Percentiles rank a stretch among this genome's conserved stretches.
Evolutionary conservation across 2,329 filamentous ascomycete genomes (phyloP).

Genomic region (Stachybotrys chartarum): DNA sequence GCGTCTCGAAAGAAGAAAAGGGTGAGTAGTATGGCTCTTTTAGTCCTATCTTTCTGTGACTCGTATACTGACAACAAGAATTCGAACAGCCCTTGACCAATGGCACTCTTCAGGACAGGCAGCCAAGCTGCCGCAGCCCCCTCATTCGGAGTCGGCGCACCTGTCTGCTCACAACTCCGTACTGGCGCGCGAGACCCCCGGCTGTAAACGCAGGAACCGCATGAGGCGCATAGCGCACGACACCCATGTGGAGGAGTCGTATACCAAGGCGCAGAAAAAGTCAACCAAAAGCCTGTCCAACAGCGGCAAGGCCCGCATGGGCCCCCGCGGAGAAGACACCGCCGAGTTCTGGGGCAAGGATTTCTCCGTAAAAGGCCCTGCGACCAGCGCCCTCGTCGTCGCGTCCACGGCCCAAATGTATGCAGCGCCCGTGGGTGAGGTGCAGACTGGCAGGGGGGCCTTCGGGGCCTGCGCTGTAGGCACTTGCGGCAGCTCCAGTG

Average conservation of each 20-base stretch:
- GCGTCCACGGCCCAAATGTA: constrained; percentile 8
- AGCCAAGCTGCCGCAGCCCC: constrained; percentile 16
- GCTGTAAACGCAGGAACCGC: not conserved
- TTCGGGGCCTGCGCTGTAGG: not conserved
- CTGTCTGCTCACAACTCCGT: constrained; percentile 70
- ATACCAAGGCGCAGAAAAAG: not conserved
- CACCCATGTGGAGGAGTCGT: not conserved
- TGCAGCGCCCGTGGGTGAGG: constrained; percentile 5
- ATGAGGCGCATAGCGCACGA: not conserved
- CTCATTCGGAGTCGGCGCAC: constrained; percentile 55
- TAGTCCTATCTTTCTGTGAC: not conserved
- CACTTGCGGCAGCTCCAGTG: not conserved
- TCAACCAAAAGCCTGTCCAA: not conserved
- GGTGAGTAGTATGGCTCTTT: constrained; percentile 14
- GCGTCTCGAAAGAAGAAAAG: constrained; percentile 37
- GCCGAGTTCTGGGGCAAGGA: constrained; percentile 7
- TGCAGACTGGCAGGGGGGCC: not conserved
- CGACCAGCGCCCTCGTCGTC: constrained; percentile 4
- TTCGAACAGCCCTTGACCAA: constrained; percentile 20
- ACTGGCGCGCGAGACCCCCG: not conserved
- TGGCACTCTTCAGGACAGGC: constrained; percentile 43
- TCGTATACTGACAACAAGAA: not conserved
- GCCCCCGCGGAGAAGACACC: constrained; percentile 7
- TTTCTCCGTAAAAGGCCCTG: constrained; percentile 4
- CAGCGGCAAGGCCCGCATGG: constrained; percentile 4